Conservation (phyloP, 2,329 filamentous ascomycete species). For the Apiospora arundinis region DNA sequence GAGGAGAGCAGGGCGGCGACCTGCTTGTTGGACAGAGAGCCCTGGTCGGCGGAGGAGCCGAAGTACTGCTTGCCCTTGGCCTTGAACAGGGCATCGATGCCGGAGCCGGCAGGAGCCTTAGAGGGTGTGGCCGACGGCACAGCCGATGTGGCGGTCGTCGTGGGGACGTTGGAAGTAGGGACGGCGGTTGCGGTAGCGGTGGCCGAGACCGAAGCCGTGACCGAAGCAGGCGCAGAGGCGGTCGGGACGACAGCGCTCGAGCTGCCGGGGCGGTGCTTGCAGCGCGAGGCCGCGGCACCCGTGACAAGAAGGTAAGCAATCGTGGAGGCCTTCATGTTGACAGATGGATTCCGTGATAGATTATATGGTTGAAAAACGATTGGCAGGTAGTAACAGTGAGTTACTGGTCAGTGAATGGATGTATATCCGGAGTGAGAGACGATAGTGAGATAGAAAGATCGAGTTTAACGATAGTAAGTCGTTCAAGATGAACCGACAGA, state of each 20-base stretch:
- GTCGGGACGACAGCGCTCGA: constrained; percentile 22
- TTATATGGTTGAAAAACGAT: neutral
- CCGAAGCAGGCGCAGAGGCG: constrained; percentile 1
- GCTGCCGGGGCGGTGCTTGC: constrained; percentile 21
- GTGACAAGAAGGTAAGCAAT: constrained; percentile 30
- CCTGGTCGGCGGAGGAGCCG: constrained; percentile 30
- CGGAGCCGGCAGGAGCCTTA: constrained; percentile 5
- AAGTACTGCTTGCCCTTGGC: constrained; percentile 34
- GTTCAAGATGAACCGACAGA: constrained; percentile 4
- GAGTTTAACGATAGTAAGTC: constrained; percentile 15
- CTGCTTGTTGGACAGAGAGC: constrained; percentile 22
- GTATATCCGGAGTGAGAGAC: neutral
- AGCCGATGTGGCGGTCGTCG: constrained; percentile 7
- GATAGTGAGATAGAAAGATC: neutral
- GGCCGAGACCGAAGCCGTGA: neutral
- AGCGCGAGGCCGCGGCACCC: constrained; percentile 30
- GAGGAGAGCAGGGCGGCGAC: constrained; percentile 28
- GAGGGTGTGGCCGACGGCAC: constrained; percentile 10
- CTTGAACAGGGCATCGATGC: constrained; percentile 32
- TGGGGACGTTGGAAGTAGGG: constrained; percentile 17
- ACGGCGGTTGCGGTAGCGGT: constrained; percentile 20
- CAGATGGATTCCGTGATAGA: neutral
- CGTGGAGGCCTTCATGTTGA: constrained; percentile 29
- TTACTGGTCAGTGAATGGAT: neutral
- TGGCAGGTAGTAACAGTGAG: neutral